Evolutionary conservation across 1,284 basidiomycete genomes (phyloP).

Genomic region (Ceratobasidium sp.): DNA sequence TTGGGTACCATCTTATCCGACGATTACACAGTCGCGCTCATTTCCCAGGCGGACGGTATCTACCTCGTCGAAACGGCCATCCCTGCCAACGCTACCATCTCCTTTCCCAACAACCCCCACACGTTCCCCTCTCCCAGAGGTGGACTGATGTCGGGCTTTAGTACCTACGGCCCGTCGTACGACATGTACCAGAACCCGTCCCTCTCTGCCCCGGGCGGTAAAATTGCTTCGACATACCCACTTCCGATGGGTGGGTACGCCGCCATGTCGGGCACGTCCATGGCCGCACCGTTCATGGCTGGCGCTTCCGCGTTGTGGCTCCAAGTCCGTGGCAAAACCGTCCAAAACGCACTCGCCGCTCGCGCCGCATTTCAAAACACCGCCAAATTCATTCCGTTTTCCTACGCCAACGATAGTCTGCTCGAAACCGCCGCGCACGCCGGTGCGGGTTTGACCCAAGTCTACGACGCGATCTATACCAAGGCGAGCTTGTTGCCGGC

Average conservation of each 20-base stretch:
- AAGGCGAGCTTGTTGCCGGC: slow-evolving; percentile 69
- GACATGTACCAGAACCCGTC: slow-evolving; percentile 71
- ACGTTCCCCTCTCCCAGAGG: slow-evolving; percentile 62
- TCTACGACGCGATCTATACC: slow-evolving; percentile 70
- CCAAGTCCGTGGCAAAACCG: slow-evolving; percentile 64
- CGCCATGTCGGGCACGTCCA: slow-evolving; percentile 60
- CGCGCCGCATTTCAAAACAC: slow-evolving; percentile 72
- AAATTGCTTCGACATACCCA: slow-evolving; percentile 71
- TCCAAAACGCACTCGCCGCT: slow-evolving; percentile 59
- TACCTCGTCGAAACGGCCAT: slow-evolving; percentile 48
- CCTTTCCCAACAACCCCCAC: slow-evolving; percentile 44
- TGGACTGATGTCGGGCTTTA: slow-evolving; percentile 70
- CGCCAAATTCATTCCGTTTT: slow-evolving; percentile 53
- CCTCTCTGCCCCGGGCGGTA: slow-evolving; percentile 70
- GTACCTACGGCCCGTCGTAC: slow-evolving; percentile 69
- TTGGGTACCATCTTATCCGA: slow-evolving; percentile 56
- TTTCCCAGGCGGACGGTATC: slow-evolving; percentile 53
- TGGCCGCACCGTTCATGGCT: slow-evolving; percentile 68
- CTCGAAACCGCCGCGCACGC: slow-evolving; percentile 72
- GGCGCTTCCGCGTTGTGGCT: slow-evolving; percentile 75
- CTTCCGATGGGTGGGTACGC: slow-evolving; percentile 60
- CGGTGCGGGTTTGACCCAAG: slow-evolving; percentile 75
- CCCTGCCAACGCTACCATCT: not conserved
- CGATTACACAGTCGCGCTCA: slow-evolving; percentile 46
- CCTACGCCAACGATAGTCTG: slow-evolving; percentile 61